Conservation (phyloP, 352 stramenopile genomes). For the Phytophthora syringae region DNA sequence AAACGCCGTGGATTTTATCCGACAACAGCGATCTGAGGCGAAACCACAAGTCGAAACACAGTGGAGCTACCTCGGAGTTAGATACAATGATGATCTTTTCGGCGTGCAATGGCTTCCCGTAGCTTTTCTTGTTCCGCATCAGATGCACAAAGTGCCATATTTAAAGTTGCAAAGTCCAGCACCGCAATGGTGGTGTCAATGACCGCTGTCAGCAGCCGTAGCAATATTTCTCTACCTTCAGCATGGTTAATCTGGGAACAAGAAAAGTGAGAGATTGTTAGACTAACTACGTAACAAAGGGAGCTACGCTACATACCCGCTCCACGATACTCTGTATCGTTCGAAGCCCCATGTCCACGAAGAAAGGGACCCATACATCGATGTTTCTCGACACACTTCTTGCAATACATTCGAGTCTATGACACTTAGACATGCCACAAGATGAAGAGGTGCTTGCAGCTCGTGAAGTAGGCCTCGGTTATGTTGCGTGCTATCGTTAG, state of each 20-base stretch:
- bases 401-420: slow-evolving; percentile 67
- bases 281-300: not conserved
- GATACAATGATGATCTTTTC: slow-evolving; percentile 62
- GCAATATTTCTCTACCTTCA: slow-evolving; percentile 53
- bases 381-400: slow-evolving; percentile 69
- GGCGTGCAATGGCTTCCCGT: slow-evolving; percentile 41
- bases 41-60: slow-evolving; percentile 52
- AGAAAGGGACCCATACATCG: slow-evolving; percentile 69
- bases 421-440: slow-evolving; percentile 64
- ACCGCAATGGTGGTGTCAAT: slow-evolving; percentile 43
- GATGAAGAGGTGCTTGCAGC: slow-evolving; percentile 55
- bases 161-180: slow-evolving; percentile 55
- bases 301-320: slow-evolving; percentile 31
- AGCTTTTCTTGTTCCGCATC: slow-evolving; percentile 46
- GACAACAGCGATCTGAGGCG: slow-evolving; percentile 49
- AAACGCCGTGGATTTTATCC: slow-evolving; percentile 49
- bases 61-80: slow-evolving; percentile 58
- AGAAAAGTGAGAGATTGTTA: not conserved
- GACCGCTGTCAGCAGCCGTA: slow-evolving; percentile 57
- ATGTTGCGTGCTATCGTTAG: slow-evolving; percentile 3
- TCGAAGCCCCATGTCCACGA: slow-evolving; percentile 59
- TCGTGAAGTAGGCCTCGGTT: slow-evolving; percentile 65
- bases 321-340: slow-evolving; percentile 62
- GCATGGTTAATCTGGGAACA: slow-evolving; percentile 57
- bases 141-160: slow-evolving; percentile 42